Evolutionary conservation across 2,329 filamentous ascomycete genomes (phyloP).

Genomic region (Xylaria sp.): DNA sequence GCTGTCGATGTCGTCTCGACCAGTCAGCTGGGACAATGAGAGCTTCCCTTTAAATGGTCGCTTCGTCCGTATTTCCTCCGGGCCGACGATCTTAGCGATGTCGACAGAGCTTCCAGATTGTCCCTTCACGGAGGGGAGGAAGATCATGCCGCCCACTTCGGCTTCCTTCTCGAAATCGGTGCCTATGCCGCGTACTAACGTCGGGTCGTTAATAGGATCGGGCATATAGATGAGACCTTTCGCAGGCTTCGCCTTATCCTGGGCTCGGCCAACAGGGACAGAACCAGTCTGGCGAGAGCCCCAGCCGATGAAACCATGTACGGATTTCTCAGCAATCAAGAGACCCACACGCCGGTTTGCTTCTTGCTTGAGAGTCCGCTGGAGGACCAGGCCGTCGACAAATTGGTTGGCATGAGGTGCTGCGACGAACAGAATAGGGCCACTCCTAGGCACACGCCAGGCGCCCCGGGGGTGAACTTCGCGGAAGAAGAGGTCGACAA

Average conservation of each 20-base stretch:
- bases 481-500: conserved; percentile 97
- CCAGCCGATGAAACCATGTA: conserved; percentile 91
- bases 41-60: conserved; percentile 83
- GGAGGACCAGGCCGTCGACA: conserved; percentile 92
- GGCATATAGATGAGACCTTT: conserved; percentile 87
- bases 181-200: conserved; percentile 78
- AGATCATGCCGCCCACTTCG: conserved; percentile 83
- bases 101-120: conserved; percentile 80
- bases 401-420: conserved; percentile 98
- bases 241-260: conserved; percentile 86
- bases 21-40: conserved; percentile 83
- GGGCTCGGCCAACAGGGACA: conserved; percentile 90
- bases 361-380: conserved; percentile 88
- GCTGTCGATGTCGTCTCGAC: conserved; percentile 75
- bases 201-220: conserved; percentile 85
- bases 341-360: conserved; percentile 89
- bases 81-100: conserved; percentile 81
- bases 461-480: conserved; percentile 95
- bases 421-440: conserved; percentile 93
- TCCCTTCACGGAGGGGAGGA: conserved; percentile 85
- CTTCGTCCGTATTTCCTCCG: conserved; percentile 86
- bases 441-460: conserved; percentile 91
- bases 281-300: conserved; percentile 85
- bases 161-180: conserved; percentile 84
- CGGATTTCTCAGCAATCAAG: conserved; percentile 94